These are phyloP conservation scores for Calonectria naviculata DNA, from an alignment of 2,329 filamentous ascomycete genomes.

Conservation along the genomic window DNA sequence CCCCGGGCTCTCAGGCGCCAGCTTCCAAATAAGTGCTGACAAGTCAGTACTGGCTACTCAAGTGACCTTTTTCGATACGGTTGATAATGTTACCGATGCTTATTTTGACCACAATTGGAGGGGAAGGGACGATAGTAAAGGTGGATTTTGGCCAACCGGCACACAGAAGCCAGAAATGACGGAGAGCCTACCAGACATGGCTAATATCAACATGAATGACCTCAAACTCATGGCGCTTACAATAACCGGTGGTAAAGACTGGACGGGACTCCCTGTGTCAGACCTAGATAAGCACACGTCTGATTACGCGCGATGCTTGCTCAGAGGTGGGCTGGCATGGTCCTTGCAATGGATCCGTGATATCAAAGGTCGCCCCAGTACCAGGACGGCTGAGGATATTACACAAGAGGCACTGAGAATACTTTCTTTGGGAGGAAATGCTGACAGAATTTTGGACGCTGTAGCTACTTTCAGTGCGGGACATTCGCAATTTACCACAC, in stretches of 20 bases:
- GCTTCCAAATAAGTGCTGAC: not conserved
- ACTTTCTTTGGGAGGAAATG: not conserved
- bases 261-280: conserved; percentile 2
- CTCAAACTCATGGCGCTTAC: not conserved
- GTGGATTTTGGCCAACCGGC: not conserved
- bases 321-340: conserved; percentile 9
- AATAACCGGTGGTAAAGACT: conserved; percentile 3
- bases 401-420: not conserved
- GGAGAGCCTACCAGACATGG: not conserved
- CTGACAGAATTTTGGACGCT: conserved; percentile 8
- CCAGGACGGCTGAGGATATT: not conserved
- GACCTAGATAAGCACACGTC: not conserved
- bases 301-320: conserved; percentile 8
- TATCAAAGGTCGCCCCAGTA: not conserved
- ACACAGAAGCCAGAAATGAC: not conserved
- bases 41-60: not conserved
- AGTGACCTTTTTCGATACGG: not conserved
- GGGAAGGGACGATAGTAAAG: not conserved
- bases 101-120: not conserved
- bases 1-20: not conserved
- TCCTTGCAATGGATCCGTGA: not conserved
- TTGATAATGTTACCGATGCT: not conserved
- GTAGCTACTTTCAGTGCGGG: not conserved
- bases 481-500: not conserved
- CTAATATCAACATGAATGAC: not conserved